A percentile compares a stretch with the other conserved stretches of the same genome.
Evolutionary conservation across 371 early-diverging fungal species (phyloP).

Genomic region (Amoeboaphelidium protococcarum): DNA sequence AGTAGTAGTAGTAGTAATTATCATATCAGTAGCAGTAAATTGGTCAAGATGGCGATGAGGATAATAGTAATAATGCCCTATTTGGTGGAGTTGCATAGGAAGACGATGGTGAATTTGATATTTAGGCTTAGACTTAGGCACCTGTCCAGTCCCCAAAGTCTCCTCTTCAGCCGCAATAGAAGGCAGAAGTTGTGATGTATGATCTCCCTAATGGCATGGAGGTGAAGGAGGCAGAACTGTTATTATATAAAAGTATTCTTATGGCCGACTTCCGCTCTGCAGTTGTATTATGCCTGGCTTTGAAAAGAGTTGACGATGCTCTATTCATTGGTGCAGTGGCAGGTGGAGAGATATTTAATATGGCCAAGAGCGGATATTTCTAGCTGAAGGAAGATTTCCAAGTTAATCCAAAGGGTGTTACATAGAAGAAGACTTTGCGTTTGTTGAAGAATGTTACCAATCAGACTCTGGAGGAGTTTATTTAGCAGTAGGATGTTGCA

Average conservation of each 20-base stretch:
- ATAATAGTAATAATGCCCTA: too few relatives aligned
- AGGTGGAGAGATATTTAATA: conserved; percentile 44
- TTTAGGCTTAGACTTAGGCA: neutral
- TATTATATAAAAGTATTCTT: conserved; percentile 45
- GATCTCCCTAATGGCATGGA: too few relatives aligned
- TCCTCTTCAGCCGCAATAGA: neutral
- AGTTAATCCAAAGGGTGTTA: conserved; percentile 35
- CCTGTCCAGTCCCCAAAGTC: neutral
- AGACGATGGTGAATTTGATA: neutral
- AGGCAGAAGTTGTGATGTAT: neutral
- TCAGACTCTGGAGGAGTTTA: conserved; percentile 54
- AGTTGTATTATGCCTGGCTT: conserved; percentile 49
- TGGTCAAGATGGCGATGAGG: too few relatives aligned
- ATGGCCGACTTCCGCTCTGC: conserved; percentile 75
- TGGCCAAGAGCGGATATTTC: conserved; percentile 58
- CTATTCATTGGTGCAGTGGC: conserved; percentile 66
- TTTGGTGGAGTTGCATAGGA: too few relatives aligned
- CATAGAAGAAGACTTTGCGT: conserved; percentile 42
- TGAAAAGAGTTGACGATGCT: conserved; percentile 65
- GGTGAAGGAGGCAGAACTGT: too few relatives aligned
- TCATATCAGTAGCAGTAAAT: too few relatives aligned
- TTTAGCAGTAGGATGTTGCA: conserved; percentile 27
- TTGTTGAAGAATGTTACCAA: conserved; percentile 47
- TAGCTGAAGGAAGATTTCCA: too few relatives aligned
- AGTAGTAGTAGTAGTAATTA: too few relatives aligned